These are phyloP conservation scores for Aspergillus neotritici DNA, from an alignment of 2,329 filamentous ascomycete species.

Conservation along the genomic window DNA sequence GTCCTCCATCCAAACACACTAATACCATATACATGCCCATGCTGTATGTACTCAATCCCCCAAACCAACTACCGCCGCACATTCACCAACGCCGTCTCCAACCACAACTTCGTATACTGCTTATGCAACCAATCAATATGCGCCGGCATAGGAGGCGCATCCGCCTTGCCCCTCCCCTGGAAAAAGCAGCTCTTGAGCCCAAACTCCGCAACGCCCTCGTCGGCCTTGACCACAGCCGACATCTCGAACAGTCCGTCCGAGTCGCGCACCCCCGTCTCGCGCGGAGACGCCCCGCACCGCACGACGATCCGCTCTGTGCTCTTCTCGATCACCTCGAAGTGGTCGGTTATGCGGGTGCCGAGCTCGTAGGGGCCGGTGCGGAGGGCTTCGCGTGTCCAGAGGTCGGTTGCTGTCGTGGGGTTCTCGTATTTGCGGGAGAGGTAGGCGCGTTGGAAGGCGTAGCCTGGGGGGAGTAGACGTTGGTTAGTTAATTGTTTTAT, in stretches of 20 bases:
- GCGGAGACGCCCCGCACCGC: constrained; percentile 61
- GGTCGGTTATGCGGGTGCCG: constrained; percentile 62
- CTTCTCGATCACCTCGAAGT: constrained; percentile 66
- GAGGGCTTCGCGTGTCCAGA: constrained; percentile 57
- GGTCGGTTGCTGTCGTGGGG: constrained; percentile 52
- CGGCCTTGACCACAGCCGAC: constrained; percentile 54
- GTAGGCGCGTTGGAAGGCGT: constrained; percentile 52
- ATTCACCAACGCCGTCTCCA: constrained; percentile 47
- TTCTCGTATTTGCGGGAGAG: constrained; percentile 56
- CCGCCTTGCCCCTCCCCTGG: constrained; percentile 45
- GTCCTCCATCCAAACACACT: too few relatives aligned
- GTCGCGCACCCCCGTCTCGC: constrained; percentile 50
- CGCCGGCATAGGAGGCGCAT: constrained; percentile 41
- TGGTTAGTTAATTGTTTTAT: background rate
- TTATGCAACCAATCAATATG: constrained; percentile 49
- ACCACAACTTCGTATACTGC: constrained; percentile 52
- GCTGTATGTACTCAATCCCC: too few relatives aligned
- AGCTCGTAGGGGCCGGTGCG: constrained; percentile 53
- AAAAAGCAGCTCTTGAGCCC: constrained; percentile 61
- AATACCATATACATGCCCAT: too few relatives aligned
- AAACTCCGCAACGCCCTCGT: constrained; percentile 57
- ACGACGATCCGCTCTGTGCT: constrained; percentile 56
- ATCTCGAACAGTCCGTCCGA: constrained; percentile 65
- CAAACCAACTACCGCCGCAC: constrained; percentile 11
- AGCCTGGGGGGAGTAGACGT: constrained; percentile 21